Percentiles rank a stretch among this genome's conserved stretches.
These are phyloP conservation scores for Elsinoe fawcettii DNA, from an alignment of 2,329 filamentous ascomycete species.

Conservation along the genomic window DNA sequence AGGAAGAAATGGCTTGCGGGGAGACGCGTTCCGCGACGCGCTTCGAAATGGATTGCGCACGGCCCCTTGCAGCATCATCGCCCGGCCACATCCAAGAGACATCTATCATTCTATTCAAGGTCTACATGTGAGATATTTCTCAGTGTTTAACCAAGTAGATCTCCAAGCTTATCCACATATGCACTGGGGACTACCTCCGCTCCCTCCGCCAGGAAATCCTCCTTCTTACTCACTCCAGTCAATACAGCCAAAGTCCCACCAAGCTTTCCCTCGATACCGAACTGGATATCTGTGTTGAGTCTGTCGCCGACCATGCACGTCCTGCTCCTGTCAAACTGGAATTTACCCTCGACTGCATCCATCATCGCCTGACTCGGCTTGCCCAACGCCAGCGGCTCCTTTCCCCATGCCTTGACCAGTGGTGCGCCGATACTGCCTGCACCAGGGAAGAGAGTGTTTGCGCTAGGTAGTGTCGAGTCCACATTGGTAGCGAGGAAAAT, in stretches of 20 bases:
- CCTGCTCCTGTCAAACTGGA: slow-evolving; percentile 71
- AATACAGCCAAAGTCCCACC: slow-evolving; percentile 87
- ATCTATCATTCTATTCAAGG: background rate
- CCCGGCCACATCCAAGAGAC: background rate
- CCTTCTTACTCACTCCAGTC: slow-evolving; percentile 81
- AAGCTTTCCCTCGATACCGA: slow-evolving; percentile 82
- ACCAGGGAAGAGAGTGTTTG: slow-evolving; percentile 78
- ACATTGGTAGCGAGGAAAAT: slow-evolving; percentile 88
- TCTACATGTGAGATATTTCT: background rate
- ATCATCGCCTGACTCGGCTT: slow-evolving; percentile 99
- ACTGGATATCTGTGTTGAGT: slow-evolving; percentile 90
- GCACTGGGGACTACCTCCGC: slow-evolving; percentile 65
- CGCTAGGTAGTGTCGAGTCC: slow-evolving; percentile 80
- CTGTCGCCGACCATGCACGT: slow-evolving; percentile 96
- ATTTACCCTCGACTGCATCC: slow-evolving; percentile 96
- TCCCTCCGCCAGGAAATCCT: slow-evolving; percentile 66
- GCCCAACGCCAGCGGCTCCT: slow-evolving; percentile 69
- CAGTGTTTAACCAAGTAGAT: slow-evolving; percentile 45
- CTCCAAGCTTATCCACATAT: slow-evolving; percentile 78
- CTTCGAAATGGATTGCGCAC: slow-evolving; percentile 11
- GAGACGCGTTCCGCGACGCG: slow-evolving; percentile 15
- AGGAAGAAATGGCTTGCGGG: slow-evolving; percentile 5
- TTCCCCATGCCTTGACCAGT: slow-evolving; percentile 54
- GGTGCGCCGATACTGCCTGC: slow-evolving; percentile 77
- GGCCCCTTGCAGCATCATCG: background rate